A percentile compares a stretch with the other conserved stretches of the same genome.
These are phyloP conservation scores for Blumeria hordei DNA, from an alignment of 2,329 filamentous ascomycete genomes.

Conservation along the genomic window DNA sequence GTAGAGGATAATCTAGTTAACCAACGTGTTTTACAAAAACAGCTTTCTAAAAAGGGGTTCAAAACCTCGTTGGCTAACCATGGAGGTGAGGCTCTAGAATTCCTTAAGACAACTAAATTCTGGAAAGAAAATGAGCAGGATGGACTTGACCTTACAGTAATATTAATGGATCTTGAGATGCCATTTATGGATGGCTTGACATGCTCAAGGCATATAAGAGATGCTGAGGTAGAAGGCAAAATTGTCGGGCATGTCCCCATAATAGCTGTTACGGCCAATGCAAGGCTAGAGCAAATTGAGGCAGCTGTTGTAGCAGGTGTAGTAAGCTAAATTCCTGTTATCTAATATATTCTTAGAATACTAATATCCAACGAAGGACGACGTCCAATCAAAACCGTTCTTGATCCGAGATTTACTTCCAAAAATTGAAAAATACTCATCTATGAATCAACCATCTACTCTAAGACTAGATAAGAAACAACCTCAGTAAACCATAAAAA, in stretches of 20 bases:
- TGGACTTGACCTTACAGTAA: slow-evolving; percentile 34
- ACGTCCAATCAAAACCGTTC: slow-evolving; percentile 61
- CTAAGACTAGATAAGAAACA: too few relatives aligned
- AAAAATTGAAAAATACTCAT: slow-evolving; percentile 26
- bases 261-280: slow-evolving; percentile 66
- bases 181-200: slow-evolving; percentile 63
- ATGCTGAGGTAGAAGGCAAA: slow-evolving; percentile 36
- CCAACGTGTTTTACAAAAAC: slow-evolving; percentile 36
- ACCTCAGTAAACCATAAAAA: too few relatives aligned
- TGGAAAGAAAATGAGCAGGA: slow-evolving; percentile 19
- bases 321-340: slow-evolving; percentile 20
- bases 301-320: slow-evolving; percentile 50
- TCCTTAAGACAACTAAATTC: slow-evolving; percentile 28
- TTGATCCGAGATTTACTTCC: slow-evolving; percentile 45
- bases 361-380: slow-evolving; percentile 25
- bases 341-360: background rate
- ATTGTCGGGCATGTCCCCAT: slow-evolving; percentile 47
- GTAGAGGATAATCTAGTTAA: slow-evolving; percentile 47
- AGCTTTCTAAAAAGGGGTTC: slow-evolving; percentile 35
- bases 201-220: slow-evolving; percentile 43
- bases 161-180: slow-evolving; percentile 69
- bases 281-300: slow-evolving; percentile 47
- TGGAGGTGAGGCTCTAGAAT: slow-evolving; percentile 35
- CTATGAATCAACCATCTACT: too few relatives aligned
- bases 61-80: slow-evolving; percentile 39